Evolutionary conservation across 2,329 filamentous ascomycete genomes (phyloP).

Genomic region (Verticillium albo-atrum): DNA sequence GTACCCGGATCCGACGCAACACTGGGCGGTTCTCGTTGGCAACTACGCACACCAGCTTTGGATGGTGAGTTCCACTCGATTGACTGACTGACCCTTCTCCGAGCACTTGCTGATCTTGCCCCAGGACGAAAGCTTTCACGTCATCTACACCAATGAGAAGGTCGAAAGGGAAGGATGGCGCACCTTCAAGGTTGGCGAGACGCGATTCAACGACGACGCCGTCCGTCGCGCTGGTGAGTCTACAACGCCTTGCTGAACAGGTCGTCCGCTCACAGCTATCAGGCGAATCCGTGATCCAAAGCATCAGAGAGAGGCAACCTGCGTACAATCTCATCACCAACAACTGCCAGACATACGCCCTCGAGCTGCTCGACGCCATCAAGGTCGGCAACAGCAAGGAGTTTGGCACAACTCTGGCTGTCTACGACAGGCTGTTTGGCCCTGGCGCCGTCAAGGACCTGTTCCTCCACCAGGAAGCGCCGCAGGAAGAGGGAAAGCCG

Average conservation of each 20-base stretch:
- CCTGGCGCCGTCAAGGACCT: slow-evolving; percentile 46
- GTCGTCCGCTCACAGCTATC: background rate
- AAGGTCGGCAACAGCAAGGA: slow-evolving; percentile 44
- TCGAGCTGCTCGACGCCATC: slow-evolving; percentile 49
- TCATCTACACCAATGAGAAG: slow-evolving; percentile 52
- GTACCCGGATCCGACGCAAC: slow-evolving; percentile 56
- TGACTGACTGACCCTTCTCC: background rate
- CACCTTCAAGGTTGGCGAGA: slow-evolving; percentile 46
- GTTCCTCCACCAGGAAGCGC: slow-evolving; percentile 29
- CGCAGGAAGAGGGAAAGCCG: background rate
- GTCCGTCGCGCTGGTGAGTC: slow-evolving; percentile 40
- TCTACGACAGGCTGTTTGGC: slow-evolving; percentile 47
- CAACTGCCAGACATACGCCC: slow-evolving; percentile 55
- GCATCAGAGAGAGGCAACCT: slow-evolving; percentile 42
- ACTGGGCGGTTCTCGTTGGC: slow-evolving; percentile 55
- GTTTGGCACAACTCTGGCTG: slow-evolving; percentile 48
- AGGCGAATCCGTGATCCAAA: slow-evolving; percentile 49
- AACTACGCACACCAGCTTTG: slow-evolving; percentile 54
- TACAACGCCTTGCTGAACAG: background rate
- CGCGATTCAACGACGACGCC: slow-evolving; percentile 51
- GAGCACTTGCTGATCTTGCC: background rate
- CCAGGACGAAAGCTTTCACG: slow-evolving; percentile 48
- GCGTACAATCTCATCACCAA: slow-evolving; percentile 56
- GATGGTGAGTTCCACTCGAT: slow-evolving; percentile 37
- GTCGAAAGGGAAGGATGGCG: slow-evolving; percentile 43